Evolutionary conservation across 495 filamentous ascomycete species (phyloP).

Genomic region (Xylaria nigripes): DNA sequence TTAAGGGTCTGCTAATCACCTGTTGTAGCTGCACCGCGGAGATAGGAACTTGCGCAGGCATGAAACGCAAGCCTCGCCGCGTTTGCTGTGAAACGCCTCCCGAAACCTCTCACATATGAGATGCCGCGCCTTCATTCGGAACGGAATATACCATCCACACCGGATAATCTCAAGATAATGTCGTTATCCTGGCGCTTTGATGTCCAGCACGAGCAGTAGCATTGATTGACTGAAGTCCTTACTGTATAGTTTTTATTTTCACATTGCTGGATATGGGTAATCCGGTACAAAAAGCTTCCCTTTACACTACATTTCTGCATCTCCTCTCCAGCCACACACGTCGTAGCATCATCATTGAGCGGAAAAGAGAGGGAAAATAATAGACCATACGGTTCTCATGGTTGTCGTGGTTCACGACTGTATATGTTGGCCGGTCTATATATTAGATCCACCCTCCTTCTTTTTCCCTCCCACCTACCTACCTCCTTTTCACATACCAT

Average conservation of each 20-base stretch:
- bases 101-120: background rate
- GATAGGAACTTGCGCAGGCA: conserved; percentile 29
- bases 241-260: too few species aligned
- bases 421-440: too few species aligned
- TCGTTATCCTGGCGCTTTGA: background rate
- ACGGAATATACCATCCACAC: too few species aligned
- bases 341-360: too few species aligned
- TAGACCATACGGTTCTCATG: too few species aligned
- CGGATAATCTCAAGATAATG: background rate
- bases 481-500: too few species aligned
- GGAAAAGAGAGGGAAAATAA: too few species aligned
- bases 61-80: background rate
- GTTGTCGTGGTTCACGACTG: too few species aligned
- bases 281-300: background rate
- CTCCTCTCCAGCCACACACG: too few species aligned
- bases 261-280: background rate
- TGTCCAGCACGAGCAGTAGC: background rate
- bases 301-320: too few species aligned
- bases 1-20: background rate
- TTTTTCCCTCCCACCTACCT: too few species aligned
- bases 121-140: background rate
- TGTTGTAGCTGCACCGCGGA: conserved; percentile 37
- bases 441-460: too few species aligned
- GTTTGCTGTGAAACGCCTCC: background rate
- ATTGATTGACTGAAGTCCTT: background rate